Percentiles rank a stretch among this genome's conserved stretches.
Conservation (phyloP, 139 green algal genomes). For the Eudorina sp. region DNA sequence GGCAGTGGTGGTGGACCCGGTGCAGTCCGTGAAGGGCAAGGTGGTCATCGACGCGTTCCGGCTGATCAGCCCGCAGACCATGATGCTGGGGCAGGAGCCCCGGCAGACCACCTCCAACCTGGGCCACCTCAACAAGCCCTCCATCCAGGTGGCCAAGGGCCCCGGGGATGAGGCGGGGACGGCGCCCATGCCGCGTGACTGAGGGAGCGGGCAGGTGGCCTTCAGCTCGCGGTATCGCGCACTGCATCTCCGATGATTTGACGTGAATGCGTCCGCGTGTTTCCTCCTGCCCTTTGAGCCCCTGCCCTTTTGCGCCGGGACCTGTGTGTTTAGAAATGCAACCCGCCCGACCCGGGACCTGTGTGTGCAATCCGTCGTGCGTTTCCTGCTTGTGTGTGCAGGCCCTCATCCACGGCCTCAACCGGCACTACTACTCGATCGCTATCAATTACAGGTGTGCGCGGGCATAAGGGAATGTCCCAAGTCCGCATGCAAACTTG, state of each 20-base stretch:
- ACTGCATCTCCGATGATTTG: too few species aligned
- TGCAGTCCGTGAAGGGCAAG: conserved; percentile 95
- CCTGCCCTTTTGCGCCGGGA: too few species aligned
- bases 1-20: conserved; percentile 97
- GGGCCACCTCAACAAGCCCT: conserved; percentile 98
- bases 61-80: conserved; percentile 97
- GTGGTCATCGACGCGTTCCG: conserved; percentile 97
- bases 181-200: too few species aligned
- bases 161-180: neutral
- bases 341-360: too few species aligned
- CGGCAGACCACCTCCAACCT: conserved; percentile 98
- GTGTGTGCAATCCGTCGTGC: too few species aligned
- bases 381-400: conserved; percentile 29
- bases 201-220: neutral
- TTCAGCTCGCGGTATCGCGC: neutral
- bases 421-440: conserved; percentile 99
- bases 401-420: conserved; percentile 97
- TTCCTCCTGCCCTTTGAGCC: too few species aligned
- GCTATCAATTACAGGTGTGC: conserved; percentile 95
- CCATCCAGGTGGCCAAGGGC: conserved; percentile 82
- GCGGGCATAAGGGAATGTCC: too few species aligned
- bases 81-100: conserved; percentile 99
- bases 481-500: too few species aligned
- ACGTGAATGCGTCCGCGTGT: too few species aligned
- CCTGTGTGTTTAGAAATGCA: too few species aligned